A percentile compares a stretch with the other conserved stretches of the same genome.
Conservation (phyloP, 2,329 filamentous ascomycete species). For the Aspergillus persii region DNA sequence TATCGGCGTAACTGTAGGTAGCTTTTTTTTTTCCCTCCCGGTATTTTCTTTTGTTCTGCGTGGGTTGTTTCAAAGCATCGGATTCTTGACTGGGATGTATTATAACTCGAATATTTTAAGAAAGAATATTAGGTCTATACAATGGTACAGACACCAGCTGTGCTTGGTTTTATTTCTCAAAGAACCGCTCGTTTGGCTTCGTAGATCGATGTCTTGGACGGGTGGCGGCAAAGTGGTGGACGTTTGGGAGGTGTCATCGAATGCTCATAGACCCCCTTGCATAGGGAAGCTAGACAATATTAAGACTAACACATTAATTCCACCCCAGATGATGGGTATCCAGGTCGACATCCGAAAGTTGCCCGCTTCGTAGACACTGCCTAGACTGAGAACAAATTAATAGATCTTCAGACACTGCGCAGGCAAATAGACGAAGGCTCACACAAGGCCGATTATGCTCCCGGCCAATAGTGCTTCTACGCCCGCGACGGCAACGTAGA, state of each 20-base stretch:
- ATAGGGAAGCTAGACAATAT: conserved; percentile 91
- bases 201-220: too few relatives aligned
- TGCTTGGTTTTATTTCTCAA: background rate
- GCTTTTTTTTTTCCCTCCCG: background rate
- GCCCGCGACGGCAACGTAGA: conserved; percentile 70
- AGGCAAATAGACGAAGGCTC: conserved; percentile 35
- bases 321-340: conserved; percentile 86
- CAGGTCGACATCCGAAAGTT: conserved; percentile 91
- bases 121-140: background rate
- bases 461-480: conserved; percentile 77
- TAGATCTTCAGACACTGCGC: background rate
- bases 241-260: background rate
- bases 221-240: background rate
- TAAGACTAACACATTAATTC: conserved; percentile 78
- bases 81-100: conserved; percentile 8
- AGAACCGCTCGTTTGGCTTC: background rate
- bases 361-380: conserved; percentile 75
- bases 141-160: background rate
- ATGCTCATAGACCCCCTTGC: conserved; percentile 71
- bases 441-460: conserved; percentile 78
- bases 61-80: background rate
- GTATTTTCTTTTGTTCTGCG: background rate
- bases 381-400: conserved; percentile 56
- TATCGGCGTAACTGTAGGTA: conserved; percentile 28
- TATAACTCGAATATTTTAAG: conserved; percentile 8